Base-by-base conservation (phyloP, 2,329 filamentous ascomycete genomes). In the Talaromyces amestolkiae region DNA sequence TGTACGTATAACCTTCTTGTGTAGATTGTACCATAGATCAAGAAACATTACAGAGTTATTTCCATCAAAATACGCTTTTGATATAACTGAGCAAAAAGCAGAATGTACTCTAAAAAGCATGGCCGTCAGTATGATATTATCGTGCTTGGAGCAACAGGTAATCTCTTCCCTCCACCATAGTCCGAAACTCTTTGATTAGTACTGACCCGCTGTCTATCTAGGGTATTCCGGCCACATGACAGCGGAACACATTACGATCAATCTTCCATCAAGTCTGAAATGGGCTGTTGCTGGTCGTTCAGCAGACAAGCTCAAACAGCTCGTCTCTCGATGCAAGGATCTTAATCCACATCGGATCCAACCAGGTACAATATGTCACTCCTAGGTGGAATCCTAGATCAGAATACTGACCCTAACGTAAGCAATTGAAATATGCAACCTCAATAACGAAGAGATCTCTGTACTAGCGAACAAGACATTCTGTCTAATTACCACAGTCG, bases 261-360 rank as follows among this genome's bases (percentile, higher is more conserved):
- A 62, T 37, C 59, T 62, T 3, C 43, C 59, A 19, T 37, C 59
- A 8, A 27, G 10, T 41, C n/a, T 62, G 27, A 62, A 62, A 62
- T 62, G 59, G 59, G 59, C 59, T 5, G 41, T 62, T 17, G 59
- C 45, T 39, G 59, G 59, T 62, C 59, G 59, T 10, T 53, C 59
- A 24, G 19, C 27, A 39, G 59, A 62, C 19, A 62, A 62, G 31
- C 59, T 62, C 33, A 13, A 47, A n/a, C 45, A 37, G 11, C 45
- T 62, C 35, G 45, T 53, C 59, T 53, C 45, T 37, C 45, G 59
- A 27, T 62, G 59, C 45, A 62, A 53, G 27, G n/a, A 10, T 10
- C 24, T 62, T 8, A 35, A 27, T 19, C 45, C 59, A 35, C 15
- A 62, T 49, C 45, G 19, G 24, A 31, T 51, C 9, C 59, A 49